Percentiles rank a stretch among this genome's conserved stretches.
These are phyloP conservation scores for Castanopsis chinensis DNA, from an alignment of 306 rosid genomes.

Conservation along the genomic window DNA sequence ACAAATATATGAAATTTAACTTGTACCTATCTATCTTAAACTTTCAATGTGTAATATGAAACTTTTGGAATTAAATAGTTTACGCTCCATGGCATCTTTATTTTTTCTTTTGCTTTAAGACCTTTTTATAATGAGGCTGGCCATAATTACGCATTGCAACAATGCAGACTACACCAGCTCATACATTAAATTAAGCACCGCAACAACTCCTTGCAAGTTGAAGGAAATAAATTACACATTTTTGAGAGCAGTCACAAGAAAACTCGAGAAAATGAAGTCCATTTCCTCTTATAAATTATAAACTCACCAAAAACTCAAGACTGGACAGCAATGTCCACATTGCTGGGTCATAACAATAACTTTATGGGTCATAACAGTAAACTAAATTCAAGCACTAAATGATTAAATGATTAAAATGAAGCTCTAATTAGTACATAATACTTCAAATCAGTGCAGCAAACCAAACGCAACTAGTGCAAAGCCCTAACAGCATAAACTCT, in stretches of 20 bases:
- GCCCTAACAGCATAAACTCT: constrained; percentile 4
- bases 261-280: constrained; percentile 32
- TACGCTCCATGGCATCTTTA: constrained; percentile 16
- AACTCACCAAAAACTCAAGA: constrained; percentile 42
- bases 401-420: not conserved
- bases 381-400: no score
- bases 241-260: constrained; percentile 30
- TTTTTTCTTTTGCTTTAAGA: constrained; percentile 32
- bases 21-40: no score
- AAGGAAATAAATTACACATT: constrained; percentile 43
- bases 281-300: constrained; percentile 45
- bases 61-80: no score
- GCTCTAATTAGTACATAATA: constrained; percentile 3
- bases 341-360: no score
- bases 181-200: constrained; percentile 53
- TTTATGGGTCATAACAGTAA: no score
- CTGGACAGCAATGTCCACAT: constrained; percentile 39
- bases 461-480: constrained; percentile 8
- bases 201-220: constrained; percentile 50
- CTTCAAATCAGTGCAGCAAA: constrained; percentile 12
- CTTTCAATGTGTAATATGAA: no score
- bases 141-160: constrained; percentile 28
- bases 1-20: no score
- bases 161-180: no score
- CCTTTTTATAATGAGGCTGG: constrained; percentile 27